Evolutionary conservation across 2,329 filamentous ascomycete species (phyloP).

Genomic region (Botryotinia convoluta): DNA sequence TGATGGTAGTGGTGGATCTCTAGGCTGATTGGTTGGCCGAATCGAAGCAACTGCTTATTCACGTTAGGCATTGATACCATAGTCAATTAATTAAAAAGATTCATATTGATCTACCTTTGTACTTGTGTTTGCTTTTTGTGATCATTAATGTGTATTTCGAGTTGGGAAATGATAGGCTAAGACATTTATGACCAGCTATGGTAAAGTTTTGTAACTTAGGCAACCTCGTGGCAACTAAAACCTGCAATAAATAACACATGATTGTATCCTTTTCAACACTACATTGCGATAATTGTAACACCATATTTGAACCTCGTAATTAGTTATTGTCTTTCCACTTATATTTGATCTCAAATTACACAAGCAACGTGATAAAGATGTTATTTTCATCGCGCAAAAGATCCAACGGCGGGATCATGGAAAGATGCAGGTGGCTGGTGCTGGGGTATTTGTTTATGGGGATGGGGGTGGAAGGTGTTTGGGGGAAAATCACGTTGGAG

Average conservation of each 20-base stretch:
- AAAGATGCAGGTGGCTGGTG: background rate
- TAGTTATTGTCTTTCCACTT: background rate
- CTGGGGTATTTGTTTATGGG: background rate
- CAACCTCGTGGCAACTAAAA: conserved; percentile 1
- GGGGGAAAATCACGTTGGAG: background rate
- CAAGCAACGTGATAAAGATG: background rate
- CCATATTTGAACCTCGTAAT: background rate
- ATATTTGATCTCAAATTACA: background rate
- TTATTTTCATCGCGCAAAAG: background rate
- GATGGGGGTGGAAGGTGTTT: background rate
- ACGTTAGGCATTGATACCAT: conserved; percentile 13
- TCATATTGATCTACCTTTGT: conserved; percentile 7
- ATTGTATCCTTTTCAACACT: background rate
- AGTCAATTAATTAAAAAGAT: conserved; percentile 20
- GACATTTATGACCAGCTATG: background rate
- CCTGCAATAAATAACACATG: background rate
- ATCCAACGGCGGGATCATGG: background rate
- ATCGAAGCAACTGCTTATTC: conserved; percentile 10
- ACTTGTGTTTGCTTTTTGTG: background rate
- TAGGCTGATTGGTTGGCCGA: conserved; percentile 3
- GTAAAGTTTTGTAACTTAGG: background rate
- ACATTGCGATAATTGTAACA: background rate
- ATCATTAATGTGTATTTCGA: background rate
- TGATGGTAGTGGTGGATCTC: conserved; percentile 17
- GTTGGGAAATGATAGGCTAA: background rate